These are phyloP conservation scores for Protea cynaroides DNA, from an alignment of 164 flowering plant species.

Conservation along the genomic window DNA sequence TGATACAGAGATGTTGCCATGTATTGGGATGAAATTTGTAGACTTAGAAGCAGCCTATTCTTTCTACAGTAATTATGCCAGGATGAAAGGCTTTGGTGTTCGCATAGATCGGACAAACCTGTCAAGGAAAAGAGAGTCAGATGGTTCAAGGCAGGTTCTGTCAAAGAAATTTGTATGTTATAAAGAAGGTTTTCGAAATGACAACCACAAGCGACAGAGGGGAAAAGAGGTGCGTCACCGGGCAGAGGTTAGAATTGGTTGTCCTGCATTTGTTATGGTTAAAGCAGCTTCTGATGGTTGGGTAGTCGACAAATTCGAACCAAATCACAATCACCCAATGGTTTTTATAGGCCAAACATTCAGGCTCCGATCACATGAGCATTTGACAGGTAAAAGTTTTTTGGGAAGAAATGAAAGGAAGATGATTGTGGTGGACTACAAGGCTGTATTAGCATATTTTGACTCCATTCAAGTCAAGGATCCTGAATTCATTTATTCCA, in stretches of 20 bases:
- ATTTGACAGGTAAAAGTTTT: neutral
- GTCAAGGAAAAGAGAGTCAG: neutral
- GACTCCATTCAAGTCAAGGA: neutral
- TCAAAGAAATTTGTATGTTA: neutral
- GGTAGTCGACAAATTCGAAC: neutral
- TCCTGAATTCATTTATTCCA: neutral
- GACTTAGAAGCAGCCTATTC: neutral
- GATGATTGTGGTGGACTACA: neutral
- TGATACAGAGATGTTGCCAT: too few relatives aligned
- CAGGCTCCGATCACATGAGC: neutral
- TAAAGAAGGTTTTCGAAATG: neutral
- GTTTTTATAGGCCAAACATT: neutral
- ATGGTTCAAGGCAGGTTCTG: neutral
- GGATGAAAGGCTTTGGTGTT: neutral
- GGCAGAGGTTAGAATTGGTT: neutral
- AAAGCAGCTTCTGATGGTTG: neutral
- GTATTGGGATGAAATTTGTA: neutral
- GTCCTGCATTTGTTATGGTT: neutral
- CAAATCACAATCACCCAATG: neutral
- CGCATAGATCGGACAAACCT: neutral
- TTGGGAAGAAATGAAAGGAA: neutral
- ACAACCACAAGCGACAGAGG: neutral
- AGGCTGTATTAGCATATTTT: neutral
- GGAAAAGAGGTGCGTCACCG: neutral
- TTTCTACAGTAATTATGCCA: neutral